These are phyloP conservation scores for Tuber microsphaerosporum DNA, from an alignment of 495 filamentous ascomycete genomes.

Conservation along the genomic window DNA sequence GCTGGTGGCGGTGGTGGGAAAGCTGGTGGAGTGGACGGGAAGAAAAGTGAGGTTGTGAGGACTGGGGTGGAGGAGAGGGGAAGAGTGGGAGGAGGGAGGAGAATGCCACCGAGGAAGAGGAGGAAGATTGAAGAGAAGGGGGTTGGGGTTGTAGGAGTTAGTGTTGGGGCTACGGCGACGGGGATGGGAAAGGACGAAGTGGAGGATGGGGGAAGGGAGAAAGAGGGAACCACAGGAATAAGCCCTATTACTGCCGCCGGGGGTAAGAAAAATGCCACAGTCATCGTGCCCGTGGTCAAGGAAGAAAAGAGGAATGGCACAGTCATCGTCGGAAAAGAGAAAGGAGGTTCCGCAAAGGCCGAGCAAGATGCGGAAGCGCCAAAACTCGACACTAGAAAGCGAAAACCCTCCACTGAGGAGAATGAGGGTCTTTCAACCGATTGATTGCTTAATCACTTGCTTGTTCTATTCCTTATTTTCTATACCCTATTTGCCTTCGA, in stretches of 20 bases:
- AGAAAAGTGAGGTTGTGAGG: background rate
- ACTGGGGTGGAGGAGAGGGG: background rate
- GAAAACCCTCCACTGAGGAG: background rate
- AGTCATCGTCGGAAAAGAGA: background rate
- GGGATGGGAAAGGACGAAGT: background rate
- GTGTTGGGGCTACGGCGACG: background rate
- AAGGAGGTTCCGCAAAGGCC: background rate
- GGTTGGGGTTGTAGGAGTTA: background rate
- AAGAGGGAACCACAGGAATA: background rate
- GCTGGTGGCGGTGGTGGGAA: slow-evolving; percentile 14
- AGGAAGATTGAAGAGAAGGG: slow-evolving; percentile 1
- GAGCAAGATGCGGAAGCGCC: background rate
- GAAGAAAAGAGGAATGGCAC: background rate
- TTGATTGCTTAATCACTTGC: background rate
- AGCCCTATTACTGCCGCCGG: background rate
- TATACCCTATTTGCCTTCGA: background rate
- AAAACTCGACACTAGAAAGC: background rate
- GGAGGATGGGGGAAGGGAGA: background rate
- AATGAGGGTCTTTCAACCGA: background rate
- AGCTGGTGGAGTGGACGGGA: background rate
- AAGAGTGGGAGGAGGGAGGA: slow-evolving; percentile 4
- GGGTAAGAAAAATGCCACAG: background rate
- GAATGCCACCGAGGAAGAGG: background rate
- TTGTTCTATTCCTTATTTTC: background rate
- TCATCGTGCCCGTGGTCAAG: background rate